phyloP scores from a whole-genome alignment of 2,329 filamentous ascomycete genomes.

The Phaeoacremonium minimum region DNA sequence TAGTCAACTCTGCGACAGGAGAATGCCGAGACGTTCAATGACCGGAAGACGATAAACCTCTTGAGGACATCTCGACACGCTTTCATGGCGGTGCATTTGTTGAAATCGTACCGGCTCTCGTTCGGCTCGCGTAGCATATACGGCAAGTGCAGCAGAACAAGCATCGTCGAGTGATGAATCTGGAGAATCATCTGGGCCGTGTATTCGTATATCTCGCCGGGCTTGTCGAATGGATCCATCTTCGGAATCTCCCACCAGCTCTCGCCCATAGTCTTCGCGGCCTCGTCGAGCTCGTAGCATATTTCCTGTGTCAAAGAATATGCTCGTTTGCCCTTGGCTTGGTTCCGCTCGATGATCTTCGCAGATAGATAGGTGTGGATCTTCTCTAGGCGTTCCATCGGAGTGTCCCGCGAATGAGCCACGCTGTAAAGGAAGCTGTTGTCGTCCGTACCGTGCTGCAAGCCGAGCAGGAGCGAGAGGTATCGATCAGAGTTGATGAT shows the following conservation, averaged over 20 bases:
- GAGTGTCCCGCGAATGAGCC: conserved; percentile 22
- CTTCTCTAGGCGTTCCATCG: conserved; percentile 38
- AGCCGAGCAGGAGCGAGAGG: conserved; percentile 44
- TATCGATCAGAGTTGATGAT: conserved; percentile 46
- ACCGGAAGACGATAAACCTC: conserved; percentile 43
- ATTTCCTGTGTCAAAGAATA: conserved; percentile 36
- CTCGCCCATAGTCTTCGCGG: conserved; percentile 31
- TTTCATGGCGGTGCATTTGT: conserved; percentile 41
- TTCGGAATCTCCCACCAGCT: conserved; percentile 43
- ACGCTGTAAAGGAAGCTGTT: conserved; percentile 25
- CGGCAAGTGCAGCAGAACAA: conserved; percentile 50
- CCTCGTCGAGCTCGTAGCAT: conserved; percentile 41
- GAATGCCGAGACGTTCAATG: conserved; percentile 26
- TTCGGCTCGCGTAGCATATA: conserved; percentile 41
- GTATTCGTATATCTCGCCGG: conserved; percentile 18
- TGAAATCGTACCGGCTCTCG: conserved; percentile 38
- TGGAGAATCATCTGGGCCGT: conserved; percentile 38
- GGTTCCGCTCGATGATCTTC: conserved; percentile 43
- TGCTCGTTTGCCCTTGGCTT: conserved; percentile 19
- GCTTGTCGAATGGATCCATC: conserved; percentile 13
- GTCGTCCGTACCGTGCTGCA: conserved; percentile 38
- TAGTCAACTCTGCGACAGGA: conserved; percentile 48
- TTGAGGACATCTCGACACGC: conserved; percentile 46
- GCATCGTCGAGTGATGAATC: conserved; percentile 44
- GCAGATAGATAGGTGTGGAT: conserved; percentile 35